These are phyloP conservation scores for Phytomonas sp. DNA, from an alignment of 208 protist genomes.

Conservation along the genomic window DNA sequence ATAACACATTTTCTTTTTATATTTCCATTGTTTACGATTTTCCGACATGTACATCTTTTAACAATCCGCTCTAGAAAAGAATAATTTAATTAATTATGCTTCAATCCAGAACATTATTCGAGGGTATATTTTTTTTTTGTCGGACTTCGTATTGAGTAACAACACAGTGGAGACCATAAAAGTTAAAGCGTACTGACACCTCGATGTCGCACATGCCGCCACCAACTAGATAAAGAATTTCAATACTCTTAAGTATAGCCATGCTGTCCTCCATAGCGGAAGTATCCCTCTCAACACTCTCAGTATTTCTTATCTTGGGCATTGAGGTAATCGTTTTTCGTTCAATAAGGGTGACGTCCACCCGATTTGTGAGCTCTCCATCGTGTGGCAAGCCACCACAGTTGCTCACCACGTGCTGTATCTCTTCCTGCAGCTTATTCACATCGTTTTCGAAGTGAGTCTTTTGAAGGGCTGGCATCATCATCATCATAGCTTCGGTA, in stretches of 20 bases:
- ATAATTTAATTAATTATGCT: slow-evolving; percentile 1
- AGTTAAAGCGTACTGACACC: slow-evolving; percentile 50
- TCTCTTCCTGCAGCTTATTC: slow-evolving; percentile 31
- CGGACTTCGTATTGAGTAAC: slow-evolving; percentile 57
- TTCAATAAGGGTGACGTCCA: slow-evolving; percentile 19
- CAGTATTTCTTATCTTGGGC: neutral
- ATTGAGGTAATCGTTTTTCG: slow-evolving; percentile 1
- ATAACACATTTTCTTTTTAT: neutral
- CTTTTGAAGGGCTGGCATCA: slow-evolving; percentile 43
- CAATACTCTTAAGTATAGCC: slow-evolving; percentile 29
- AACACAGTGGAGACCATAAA: slow-evolving; percentile 42
- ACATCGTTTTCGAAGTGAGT: slow-evolving; percentile 28
- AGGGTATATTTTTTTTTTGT: slow-evolving; percentile 38
- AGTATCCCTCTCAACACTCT: neutral
- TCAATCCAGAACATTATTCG: slow-evolving; percentile 45
- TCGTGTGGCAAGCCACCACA: slow-evolving; percentile 21
- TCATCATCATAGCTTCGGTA: slow-evolving; percentile 44
- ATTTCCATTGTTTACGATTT: neutral
- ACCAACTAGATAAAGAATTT: slow-evolving; percentile 52
- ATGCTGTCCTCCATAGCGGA: slow-evolving; percentile 6
- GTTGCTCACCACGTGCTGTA: slow-evolving; percentile 33
- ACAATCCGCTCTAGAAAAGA: neutral
- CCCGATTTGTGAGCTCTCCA: slow-evolving; percentile 21
- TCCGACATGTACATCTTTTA: slow-evolving; percentile 8
- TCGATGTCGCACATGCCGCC: slow-evolving; percentile 41